phyloP scores from a whole-genome alignment of 495 filamentous ascomycete species.

The Trichocladium uniseriatum region DNA sequence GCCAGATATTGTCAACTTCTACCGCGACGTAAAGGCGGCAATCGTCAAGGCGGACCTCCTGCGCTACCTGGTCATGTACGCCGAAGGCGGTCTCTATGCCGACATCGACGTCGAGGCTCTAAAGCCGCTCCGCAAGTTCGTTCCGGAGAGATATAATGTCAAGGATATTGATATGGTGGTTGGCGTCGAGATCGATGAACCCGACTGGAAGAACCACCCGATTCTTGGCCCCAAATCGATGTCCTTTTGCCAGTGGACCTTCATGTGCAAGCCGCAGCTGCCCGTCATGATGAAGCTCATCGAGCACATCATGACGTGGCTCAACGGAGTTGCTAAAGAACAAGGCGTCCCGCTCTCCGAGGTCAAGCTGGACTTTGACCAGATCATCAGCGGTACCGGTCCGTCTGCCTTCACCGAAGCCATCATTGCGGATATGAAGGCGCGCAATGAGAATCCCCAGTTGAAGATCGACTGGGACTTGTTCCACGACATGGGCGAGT shows the following conservation, averaged over 20 bases:
- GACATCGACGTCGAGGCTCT: constrained; percentile 51
- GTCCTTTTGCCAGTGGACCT: constrained; percentile 64
- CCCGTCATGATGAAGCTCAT: constrained; percentile 54
- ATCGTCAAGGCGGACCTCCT: constrained; percentile 56
- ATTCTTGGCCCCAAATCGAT: constrained; percentile 52
- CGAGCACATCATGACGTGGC: constrained; percentile 51
- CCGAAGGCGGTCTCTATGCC: constrained; percentile 49
- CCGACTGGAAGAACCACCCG: constrained; percentile 48
- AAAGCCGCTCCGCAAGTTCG: constrained; percentile 39
- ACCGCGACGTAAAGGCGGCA: constrained; percentile 44
- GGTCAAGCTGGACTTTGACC: constrained; percentile 54
- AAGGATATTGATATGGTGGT: constrained; percentile 51
- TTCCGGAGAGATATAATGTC: constrained; percentile 40
- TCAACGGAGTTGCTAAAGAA: constrained; percentile 43
- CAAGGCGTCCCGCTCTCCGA: constrained; percentile 45
- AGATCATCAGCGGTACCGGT: constrained; percentile 58
- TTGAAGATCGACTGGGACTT: constrained; percentile 40
- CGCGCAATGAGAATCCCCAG: constrained; percentile 16
- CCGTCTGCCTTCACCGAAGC: constrained; percentile 56
- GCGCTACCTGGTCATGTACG: constrained; percentile 49
- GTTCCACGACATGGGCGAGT: constrained; percentile 51
- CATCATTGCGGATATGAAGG: constrained; percentile 50
- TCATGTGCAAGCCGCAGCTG: constrained; percentile 51
- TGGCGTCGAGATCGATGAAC: constrained; percentile 57
- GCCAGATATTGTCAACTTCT: constrained; percentile 51